phyloP scores from a whole-genome alignment of 192 early-diverging fungal species.

The Borealophlyctis nickersoniae region DNA sequence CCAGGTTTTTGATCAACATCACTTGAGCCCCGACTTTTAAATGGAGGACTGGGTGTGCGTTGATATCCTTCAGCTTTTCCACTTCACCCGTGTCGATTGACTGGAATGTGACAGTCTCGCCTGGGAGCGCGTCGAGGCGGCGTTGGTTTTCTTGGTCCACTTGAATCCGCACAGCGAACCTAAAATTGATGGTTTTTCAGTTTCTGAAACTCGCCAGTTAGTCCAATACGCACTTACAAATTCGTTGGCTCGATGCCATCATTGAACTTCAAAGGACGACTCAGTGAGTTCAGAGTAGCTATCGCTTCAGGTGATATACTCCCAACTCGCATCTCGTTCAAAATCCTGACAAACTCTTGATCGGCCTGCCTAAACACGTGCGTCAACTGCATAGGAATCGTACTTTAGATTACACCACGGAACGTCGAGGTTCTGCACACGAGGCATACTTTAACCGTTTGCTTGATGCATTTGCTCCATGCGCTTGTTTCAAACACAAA shows the following conservation, averaged over 20 bases:
- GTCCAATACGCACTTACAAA: constrained; percentile 21
- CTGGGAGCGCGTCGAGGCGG: constrained; percentile 50
- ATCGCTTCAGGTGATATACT: constrained; percentile 54
- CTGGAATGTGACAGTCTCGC: constrained; percentile 25
- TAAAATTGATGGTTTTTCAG: too few species aligned
- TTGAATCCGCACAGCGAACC: constrained; percentile 72
- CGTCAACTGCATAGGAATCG: constrained; percentile 59
- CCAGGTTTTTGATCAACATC: constrained; percentile 65
- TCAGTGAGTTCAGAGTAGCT: constrained; percentile 45
- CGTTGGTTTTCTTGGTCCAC: constrained; percentile 71
- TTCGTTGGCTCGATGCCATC: constrained; percentile 56
- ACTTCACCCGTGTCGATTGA: constrained; percentile 4
- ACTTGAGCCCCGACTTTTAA: constrained; percentile 81
- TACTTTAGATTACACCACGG: too few species aligned
- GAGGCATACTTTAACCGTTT: constrained; percentile 29
- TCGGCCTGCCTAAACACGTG: constrained; percentile 88
- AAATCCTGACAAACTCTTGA: constrained; percentile 69
- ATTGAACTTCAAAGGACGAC: constrained; percentile 27
- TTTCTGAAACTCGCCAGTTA: constrained; percentile 18
- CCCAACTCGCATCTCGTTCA: constrained; percentile 84
- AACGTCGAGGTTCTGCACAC: too few species aligned
- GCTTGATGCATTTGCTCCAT: constrained; percentile 26
- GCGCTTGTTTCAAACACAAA: constrained; percentile 40
- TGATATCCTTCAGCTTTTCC: constrained; percentile 42
- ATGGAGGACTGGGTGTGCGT: constrained; percentile 59